A percentile compares a stretch with the other conserved stretches of the same genome.
phyloP scores from a whole-genome alignment of 257 asterid genomes.

The Lycium ferocissimum region DNA sequence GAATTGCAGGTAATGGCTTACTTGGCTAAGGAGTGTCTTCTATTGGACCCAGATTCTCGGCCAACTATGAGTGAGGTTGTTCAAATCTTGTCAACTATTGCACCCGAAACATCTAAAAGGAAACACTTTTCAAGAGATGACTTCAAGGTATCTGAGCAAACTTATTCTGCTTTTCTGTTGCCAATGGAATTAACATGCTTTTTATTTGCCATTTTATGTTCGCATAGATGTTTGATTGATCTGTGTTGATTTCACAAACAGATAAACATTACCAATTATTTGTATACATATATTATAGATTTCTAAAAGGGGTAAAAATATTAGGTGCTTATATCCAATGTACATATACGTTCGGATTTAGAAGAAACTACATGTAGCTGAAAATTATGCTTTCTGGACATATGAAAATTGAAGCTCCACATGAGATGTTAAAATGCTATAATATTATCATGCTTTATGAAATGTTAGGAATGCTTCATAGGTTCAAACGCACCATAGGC shows the following conservation, averaged over 20 bases:
- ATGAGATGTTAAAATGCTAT: background rate
- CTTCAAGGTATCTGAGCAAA: constrained; percentile 39
- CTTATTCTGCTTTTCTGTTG: background rate
- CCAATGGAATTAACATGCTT: background rate
- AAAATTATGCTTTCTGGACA: background rate
- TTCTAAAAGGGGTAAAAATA: background rate
- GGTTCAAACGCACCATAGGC: background rate
- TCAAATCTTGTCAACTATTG: constrained; percentile 83
- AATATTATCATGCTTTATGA: background rate
- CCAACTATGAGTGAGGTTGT: constrained; percentile 96
- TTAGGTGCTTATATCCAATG: background rate
- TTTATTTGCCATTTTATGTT: background rate
- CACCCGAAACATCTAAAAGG: constrained; percentile 78
- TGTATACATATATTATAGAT: background rate
- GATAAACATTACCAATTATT: background rate
- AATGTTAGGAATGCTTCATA: background rate
- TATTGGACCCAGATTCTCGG: constrained; percentile 91
- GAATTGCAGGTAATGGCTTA: constrained; percentile 97
- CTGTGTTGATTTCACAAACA: background rate
- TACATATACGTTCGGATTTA: background rate
- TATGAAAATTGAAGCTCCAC: background rate
- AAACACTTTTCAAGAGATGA: constrained; percentile 54
- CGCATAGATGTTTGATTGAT: background rate
- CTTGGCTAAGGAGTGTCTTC: constrained; percentile 90
- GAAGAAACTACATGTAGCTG: constrained; percentile 12